Base-by-base conservation (phyloP, 768 basidiomycete species). In the Leucogyrophana mollusca region DNA sequence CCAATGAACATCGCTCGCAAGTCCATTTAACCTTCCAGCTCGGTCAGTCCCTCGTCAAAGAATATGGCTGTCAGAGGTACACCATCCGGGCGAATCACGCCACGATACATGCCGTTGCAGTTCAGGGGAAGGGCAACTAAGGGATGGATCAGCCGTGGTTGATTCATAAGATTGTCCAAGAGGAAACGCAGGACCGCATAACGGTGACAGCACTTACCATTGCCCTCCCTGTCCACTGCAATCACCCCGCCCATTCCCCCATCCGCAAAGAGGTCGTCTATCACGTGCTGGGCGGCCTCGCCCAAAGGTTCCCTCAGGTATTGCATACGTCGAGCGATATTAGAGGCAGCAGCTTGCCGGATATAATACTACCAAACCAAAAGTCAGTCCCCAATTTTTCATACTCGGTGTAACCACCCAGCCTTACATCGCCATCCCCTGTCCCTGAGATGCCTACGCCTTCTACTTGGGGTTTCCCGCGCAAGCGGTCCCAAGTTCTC, bases 401-500 rank as follows among this genome's bases (percentile, higher is more conserved):
- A 45, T 40, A 8, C 36, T 32, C 16, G 23, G 13, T 36, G 23
- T 34, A n/a, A n/a, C n/a, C n/a, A n/a, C n/a, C 37, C 30, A 37
- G 30, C 66, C 80, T 49, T 59, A 90, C 87, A 65, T 92, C 90
- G 51, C 90, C 90, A 54, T 91, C 83, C 6, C 90, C 90, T 10
- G 90, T 92, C 0, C 90, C 87, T 23, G 86, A 88, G n/a, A 92
- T 68, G 4, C 89, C 88, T 18, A 92, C 68, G 7, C 80, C 86
- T 20, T 56, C 60, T 9, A 58, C 53, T 13, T 54, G 50, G 20
- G 57, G 50, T 34, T 67, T 69, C 3, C 73, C 64, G 17, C 49
- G 60, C 17, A 77, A 34, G 17, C 65, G 69, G 32, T 67, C 64
- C 76, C 72, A 80, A n/a, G 64, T 34, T 16, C 61, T 53, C 49